Percentiles rank a stretch among this genome's conserved stretches.
Evolutionary conservation across 768 basidiomycete genomes (phyloP).

Genomic region (Podaxis sp.): DNA sequence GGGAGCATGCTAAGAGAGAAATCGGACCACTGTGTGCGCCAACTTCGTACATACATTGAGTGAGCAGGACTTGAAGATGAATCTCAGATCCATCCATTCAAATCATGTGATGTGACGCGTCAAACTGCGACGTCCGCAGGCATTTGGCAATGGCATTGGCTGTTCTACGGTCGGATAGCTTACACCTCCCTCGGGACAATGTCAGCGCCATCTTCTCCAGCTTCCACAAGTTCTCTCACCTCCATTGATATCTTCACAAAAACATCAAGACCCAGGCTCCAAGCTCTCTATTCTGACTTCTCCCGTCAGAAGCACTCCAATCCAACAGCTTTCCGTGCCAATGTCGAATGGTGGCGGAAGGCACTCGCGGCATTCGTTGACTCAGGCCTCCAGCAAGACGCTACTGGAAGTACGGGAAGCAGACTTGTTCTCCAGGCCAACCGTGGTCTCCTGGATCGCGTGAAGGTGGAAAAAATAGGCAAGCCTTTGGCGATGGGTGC

Average conservation of each 20-base stretch:
- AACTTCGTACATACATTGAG: no score
- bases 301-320: conserved; percentile 82
- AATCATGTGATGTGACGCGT: conserved; percentile 16
- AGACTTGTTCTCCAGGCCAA: conserved; percentile 61
- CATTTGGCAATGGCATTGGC: background rate
- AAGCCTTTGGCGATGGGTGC: conserved; percentile 72
- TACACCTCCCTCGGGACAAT: conserved; percentile 5
- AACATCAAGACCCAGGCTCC: conserved; percentile 54
- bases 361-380: conserved; percentile 61
- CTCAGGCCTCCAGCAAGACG: conserved; percentile 48
- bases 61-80: background rate
- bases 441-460: conserved; percentile 50
- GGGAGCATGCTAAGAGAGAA: no score
- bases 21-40: no score
- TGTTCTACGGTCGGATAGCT: background rate
- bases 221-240: conserved; percentile 12
- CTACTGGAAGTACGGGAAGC: conserved; percentile 28
- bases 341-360: conserved; percentile 85
- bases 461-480: conserved; percentile 67
- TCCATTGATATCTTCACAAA: conserved; percentile 45
- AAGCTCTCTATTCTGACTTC: conserved; percentile 87
- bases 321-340: conserved; percentile 75
- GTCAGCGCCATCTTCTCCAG: conserved; percentile 15
- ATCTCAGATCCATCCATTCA: background rate
- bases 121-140: background rate